Evolutionary conservation across 2,329 filamentous ascomycete genomes (phyloP), one percentile per base, ranked within the genome.

Genomic region (Ophiostoma tasmaniense): DNA sequence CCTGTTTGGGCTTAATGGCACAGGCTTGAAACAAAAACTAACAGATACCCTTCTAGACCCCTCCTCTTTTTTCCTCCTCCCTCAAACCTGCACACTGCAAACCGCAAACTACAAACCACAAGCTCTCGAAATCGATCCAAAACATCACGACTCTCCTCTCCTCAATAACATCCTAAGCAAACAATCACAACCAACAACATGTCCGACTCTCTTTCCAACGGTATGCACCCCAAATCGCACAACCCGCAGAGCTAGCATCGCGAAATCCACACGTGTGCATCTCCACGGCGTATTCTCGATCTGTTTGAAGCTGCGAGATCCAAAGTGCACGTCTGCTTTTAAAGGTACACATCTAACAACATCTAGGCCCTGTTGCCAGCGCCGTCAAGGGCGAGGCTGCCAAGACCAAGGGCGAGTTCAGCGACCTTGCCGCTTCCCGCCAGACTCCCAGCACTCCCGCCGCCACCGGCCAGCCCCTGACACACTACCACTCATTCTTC

Each of bases 401-500:
- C 70, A 87, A 86, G 81, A 84, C 85, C 68, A 77, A 80, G 68
- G 76, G 77, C 73, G 86, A 88, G 79, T 79, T 88, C 72, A 82
- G 82, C 75, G 86, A 85, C 76, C 81, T 88, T 65, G 85, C 85
- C 74, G 82, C 82, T 71, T 76, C 85, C 73, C 85, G 85, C 75
- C 81, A 81, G 75, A 84, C 84, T 66, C 86, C 85, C 68, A 73
- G 78, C 66, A 79, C 80, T 70, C 81, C 81, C 42, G 81, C 59
- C 28, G 59, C 59, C 17, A 62, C 85, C 64, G 86, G 85, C 74
- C 86, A 89, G 77, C 84, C 84, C 66, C 78, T 89, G 75, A 89
- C 87, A 70, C 86, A 89, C 78, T 90, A 90, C 77, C 87, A 90
- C 80, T 90, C 87, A 20, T 86, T 90, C 79, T 90, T 90, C 79